Conservation (phyloP, 345 rosid genomes). For the Sisymbrium irio region DNA sequence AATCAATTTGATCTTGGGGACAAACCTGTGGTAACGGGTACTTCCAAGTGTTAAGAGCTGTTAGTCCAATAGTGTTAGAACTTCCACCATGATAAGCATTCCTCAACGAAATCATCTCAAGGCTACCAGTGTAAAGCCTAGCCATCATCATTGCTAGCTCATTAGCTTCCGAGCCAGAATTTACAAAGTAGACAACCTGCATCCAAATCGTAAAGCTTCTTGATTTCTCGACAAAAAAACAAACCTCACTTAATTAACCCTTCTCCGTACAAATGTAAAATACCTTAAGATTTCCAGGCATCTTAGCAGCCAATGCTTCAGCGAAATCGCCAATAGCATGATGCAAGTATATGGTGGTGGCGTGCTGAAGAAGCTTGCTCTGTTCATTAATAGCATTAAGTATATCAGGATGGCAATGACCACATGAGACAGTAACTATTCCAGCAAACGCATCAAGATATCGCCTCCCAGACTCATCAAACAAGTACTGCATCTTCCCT, state of each 20-base stretch:
- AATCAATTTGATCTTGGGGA: neutral
- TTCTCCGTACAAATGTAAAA: neutral
- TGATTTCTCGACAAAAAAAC: slow-evolving; percentile 5
- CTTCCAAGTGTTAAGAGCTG: slow-evolving; percentile 92
- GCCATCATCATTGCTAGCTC: slow-evolving; percentile 97
- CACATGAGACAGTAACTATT: slow-evolving; percentile 86
- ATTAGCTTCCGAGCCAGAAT: slow-evolving; percentile 95
- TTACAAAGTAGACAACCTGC: slow-evolving; percentile 91
- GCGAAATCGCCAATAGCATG: slow-evolving; percentile 87
- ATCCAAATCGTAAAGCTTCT: slow-evolving; percentile 22
- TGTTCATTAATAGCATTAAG: slow-evolving; percentile 70
- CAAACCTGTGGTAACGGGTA: slow-evolving; percentile 88
- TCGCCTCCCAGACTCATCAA: slow-evolving; percentile 74
- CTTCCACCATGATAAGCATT: slow-evolving; percentile 99
- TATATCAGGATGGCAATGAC: slow-evolving; percentile 90
- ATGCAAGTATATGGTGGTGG: slow-evolving; percentile 84
- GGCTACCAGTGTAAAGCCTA: slow-evolving; percentile 74
- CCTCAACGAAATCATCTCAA: slow-evolving; percentile 85
- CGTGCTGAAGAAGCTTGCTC: slow-evolving; percentile 85
- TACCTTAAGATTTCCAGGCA: slow-evolving; percentile 93
- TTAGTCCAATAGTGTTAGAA: slow-evolving; percentile 80
- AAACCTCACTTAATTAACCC: neutral
- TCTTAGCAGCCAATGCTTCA: slow-evolving; percentile 82
- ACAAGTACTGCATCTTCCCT: slow-evolving; percentile 97
- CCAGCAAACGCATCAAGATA: slow-evolving; percentile 93